phyloP scores from a whole-genome alignment of 2,329 filamentous ascomycete species.

The Claviceps maximensis region DNA sequence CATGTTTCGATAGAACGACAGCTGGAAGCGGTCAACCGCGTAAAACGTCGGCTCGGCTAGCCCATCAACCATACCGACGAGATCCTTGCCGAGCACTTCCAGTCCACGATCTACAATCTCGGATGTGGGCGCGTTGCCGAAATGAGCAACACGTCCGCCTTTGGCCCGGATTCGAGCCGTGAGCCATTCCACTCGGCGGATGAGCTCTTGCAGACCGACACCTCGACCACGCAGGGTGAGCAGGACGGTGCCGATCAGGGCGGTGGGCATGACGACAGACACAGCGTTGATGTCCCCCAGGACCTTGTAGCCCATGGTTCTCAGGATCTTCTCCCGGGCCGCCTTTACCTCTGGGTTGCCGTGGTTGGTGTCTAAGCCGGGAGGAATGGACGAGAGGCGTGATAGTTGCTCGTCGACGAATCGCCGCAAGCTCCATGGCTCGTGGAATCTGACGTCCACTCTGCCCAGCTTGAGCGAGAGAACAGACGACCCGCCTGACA shows the following conservation, averaged over 20 bases:
- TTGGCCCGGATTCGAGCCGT: slow-evolving; percentile 68
- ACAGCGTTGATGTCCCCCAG: slow-evolving; percentile 90
- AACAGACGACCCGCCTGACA: slow-evolving; percentile 74
- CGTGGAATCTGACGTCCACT: slow-evolving; percentile 90
- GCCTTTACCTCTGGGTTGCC: slow-evolving; percentile 35
- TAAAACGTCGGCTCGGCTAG: slow-evolving; percentile 87
- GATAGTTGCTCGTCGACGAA: slow-evolving; percentile 70
- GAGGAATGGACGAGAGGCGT: slow-evolving; percentile 30
- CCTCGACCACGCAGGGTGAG: slow-evolving; percentile 84
- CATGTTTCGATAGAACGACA: slow-evolving; percentile 99
- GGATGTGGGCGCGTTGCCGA: slow-evolving; percentile 65
- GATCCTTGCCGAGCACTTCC: slow-evolving; percentile 78
- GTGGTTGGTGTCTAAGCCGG: slow-evolving; percentile 31
- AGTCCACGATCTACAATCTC: slow-evolving; percentile 80
- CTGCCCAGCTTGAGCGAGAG: slow-evolving; percentile 78
- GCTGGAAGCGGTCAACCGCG: slow-evolving; percentile 88
- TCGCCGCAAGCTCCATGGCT: slow-evolving; percentile 79
- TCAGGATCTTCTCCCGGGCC: slow-evolving; percentile 58
- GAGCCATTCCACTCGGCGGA: slow-evolving; percentile 83
- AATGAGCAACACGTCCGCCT: slow-evolving; percentile 86
- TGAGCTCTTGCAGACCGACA: slow-evolving; percentile 74
- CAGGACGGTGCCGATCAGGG: slow-evolving; percentile 84
- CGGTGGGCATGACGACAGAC: slow-evolving; percentile 96
- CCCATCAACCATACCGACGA: slow-evolving; percentile 68
- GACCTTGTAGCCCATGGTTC: slow-evolving; percentile 83